These are phyloP conservation scores for Vachellia pachyceras DNA, from an alignment of 306 rosid genomes.

Conservation along the genomic window DNA sequence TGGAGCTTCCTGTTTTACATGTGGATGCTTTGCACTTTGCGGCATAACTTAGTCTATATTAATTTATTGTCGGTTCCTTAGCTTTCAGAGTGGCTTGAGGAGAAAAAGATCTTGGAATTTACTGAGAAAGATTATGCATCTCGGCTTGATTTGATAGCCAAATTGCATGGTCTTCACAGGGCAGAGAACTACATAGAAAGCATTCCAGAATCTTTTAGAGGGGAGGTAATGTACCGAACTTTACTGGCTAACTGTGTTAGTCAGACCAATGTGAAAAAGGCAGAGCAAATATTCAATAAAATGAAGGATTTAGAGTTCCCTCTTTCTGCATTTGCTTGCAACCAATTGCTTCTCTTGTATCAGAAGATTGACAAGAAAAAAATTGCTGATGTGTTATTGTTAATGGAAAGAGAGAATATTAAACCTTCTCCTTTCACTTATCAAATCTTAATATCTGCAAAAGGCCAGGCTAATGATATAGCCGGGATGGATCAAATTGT, in stretches of 20 bases:
- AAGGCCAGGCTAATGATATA: slow-evolving; percentile 70
- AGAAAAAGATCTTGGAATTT: slow-evolving; percentile 55
- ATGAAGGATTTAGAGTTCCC: slow-evolving; percentile 76
- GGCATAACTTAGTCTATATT: slow-evolving; percentile 6
- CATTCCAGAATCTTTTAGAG: slow-evolving; percentile 76
- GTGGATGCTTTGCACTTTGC: slow-evolving; percentile 3
- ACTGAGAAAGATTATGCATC: slow-evolving; percentile 75
- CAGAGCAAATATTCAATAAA: slow-evolving; percentile 76
- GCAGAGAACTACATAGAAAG: slow-evolving; percentile 70
- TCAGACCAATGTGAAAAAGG: slow-evolving; percentile 55
- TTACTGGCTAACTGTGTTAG: slow-evolving; percentile 63
- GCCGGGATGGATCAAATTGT: slow-evolving; percentile 80
- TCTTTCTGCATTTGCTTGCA: slow-evolving; percentile 65
- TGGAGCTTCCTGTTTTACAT: slow-evolving; percentile 37
- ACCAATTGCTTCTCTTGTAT: slow-evolving; percentile 82
- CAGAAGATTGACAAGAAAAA: slow-evolving; percentile 72
- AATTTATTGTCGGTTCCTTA: slow-evolving; percentile 47
- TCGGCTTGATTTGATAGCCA: slow-evolving; percentile 80
- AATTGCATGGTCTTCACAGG: slow-evolving; percentile 56
- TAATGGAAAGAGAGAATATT: slow-evolving; percentile 84
- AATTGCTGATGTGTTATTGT: slow-evolving; percentile 73
- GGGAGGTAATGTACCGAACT: slow-evolving; percentile 70
- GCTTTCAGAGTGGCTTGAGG: slow-evolving; percentile 85
- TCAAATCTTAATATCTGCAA: slow-evolving; percentile 62
- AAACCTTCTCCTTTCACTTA: slow-evolving; percentile 71